Evolutionary conservation across 352 stramenopile species (phyloP).

Genomic region (Phytophthora syringae): DNA sequence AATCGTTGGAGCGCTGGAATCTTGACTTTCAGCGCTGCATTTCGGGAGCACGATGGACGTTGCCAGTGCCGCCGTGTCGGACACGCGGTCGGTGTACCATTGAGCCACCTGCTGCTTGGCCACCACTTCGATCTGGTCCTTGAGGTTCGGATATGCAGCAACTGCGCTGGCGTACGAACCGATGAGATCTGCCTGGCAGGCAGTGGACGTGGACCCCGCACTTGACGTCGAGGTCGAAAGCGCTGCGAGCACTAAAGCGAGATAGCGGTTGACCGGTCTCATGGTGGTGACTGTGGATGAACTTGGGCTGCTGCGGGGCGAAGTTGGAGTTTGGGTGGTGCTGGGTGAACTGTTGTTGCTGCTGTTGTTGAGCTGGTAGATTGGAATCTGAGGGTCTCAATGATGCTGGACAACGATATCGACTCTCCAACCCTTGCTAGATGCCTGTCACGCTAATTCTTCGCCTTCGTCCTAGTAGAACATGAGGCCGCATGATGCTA

Average conservation of each 20-base stretch:
- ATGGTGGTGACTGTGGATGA: slow-evolving; percentile 15
- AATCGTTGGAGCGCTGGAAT: slow-evolving; percentile 35
- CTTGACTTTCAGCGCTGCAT: slow-evolving; percentile 13
- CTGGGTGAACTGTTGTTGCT: slow-evolving; percentile 9
- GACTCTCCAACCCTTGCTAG: not conserved
- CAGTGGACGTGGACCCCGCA: slow-evolving; percentile 1
- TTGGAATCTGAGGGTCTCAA: slow-evolving; percentile 17
- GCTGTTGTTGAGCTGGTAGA: slow-evolving; percentile 13
- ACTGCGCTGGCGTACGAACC: slow-evolving; percentile 39
- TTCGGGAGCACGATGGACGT: slow-evolving; percentile 29
- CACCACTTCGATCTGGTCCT: slow-evolving; percentile 42
- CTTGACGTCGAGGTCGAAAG: slow-evolving; percentile 6
- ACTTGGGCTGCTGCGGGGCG: slow-evolving; percentile 1
- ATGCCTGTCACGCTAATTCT: not conserved
- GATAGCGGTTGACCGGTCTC: slow-evolving; percentile 21
- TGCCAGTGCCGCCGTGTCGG: slow-evolving; percentile 28
- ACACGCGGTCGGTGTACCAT: slow-evolving; percentile 62
- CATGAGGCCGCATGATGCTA: not conserved
- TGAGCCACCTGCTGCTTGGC: slow-evolving; percentile 44
- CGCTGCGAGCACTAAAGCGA: slow-evolving; percentile 25
- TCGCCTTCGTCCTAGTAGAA: not conserved
- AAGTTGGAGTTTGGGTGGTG: not conserved
- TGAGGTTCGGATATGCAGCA: slow-evolving; percentile 40
- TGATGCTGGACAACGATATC: no score
- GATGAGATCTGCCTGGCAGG: slow-evolving; percentile 19